Evolutionary conservation across 306 rosid species (phyloP).

Genomic region (Trichosanthes truncata): DNA sequence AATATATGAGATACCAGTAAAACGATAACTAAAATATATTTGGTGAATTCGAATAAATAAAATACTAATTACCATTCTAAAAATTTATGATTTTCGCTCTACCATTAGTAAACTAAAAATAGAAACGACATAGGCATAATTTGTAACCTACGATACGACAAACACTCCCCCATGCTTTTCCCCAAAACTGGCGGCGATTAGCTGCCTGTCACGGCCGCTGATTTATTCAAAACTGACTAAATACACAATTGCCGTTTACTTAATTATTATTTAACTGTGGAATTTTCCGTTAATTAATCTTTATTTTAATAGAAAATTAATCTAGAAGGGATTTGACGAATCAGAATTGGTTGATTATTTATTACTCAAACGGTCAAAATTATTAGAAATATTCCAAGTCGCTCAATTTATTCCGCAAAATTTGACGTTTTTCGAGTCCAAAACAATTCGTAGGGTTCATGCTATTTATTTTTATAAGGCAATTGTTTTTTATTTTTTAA

Average conservation of each 20-base stretch:
- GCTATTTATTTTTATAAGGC: not conserved
- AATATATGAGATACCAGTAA: too few species aligned
- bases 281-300: not conserved
- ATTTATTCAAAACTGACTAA: not conserved
- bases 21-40: too few species aligned
- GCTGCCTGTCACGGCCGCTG: too few species aligned
- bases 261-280: not conserved
- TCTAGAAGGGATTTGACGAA: not conserved
- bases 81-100: too few species aligned
- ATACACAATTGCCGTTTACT: not conserved
- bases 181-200: not conserved
- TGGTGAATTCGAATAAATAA: too few species aligned
- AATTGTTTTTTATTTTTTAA: not conserved
- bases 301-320: not conserved
- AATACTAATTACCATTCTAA: too few species aligned
- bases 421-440: not conserved
- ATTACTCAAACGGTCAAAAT: not conserved
- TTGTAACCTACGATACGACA: not conserved
- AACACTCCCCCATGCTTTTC: not conserved
- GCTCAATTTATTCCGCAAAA: not conserved
- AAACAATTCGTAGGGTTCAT: not conserved
- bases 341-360: not conserved
- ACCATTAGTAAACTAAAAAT: too few species aligned
- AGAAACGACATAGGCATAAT: not conserved
- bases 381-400: not conserved